These are phyloP conservation scores for Oleoguttula mirabilis DNA, from an alignment of 495 filamentous ascomycete genomes.

Conservation along the genomic window DNA sequence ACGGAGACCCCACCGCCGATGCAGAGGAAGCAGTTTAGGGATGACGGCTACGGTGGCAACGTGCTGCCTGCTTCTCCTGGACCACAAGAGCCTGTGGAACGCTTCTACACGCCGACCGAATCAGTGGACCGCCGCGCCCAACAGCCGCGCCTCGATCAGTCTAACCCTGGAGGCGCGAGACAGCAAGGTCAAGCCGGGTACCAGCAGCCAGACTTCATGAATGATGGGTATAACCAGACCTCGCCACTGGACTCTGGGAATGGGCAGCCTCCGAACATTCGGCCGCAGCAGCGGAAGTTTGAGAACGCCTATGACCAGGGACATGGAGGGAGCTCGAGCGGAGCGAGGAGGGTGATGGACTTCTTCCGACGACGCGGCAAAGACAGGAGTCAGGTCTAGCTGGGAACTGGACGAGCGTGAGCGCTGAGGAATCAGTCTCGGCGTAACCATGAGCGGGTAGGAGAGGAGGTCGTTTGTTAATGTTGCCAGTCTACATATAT, in stretches of 20 bases:
- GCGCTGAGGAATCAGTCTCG: too few species aligned
- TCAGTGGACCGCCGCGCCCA: not conserved
- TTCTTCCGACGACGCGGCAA: constrained; percentile 84
- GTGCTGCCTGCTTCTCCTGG: constrained; percentile 6
- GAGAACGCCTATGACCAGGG: constrained; percentile 80
- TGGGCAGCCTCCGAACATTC: constrained; percentile 9
- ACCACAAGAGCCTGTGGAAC: constrained; percentile 13
- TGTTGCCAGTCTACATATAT: too few species aligned
- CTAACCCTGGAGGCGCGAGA: not conserved
- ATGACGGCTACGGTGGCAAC: constrained; percentile 16
- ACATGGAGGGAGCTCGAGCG: constrained; percentile 70
- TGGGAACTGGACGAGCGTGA: too few species aligned
- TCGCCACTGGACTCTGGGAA: not conserved
- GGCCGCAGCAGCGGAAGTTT: constrained; percentile 53
- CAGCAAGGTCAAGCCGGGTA: not conserved
- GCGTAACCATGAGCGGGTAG: too few species aligned
- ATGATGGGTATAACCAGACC: constrained; percentile 9
- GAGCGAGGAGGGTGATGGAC: constrained; percentile 90
- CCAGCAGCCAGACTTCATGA: not conserved
- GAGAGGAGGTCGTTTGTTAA: too few species aligned
- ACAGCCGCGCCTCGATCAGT: constrained; percentile 3
- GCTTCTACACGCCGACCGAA: constrained; percentile 18
- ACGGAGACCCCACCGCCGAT: not conserved
- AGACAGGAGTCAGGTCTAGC: constrained; percentile 26
- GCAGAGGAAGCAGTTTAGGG: constrained; percentile 17